Conservation (phyloP, 495 filamentous ascomycete species). For the Trichoderma erinaceum region DNA sequence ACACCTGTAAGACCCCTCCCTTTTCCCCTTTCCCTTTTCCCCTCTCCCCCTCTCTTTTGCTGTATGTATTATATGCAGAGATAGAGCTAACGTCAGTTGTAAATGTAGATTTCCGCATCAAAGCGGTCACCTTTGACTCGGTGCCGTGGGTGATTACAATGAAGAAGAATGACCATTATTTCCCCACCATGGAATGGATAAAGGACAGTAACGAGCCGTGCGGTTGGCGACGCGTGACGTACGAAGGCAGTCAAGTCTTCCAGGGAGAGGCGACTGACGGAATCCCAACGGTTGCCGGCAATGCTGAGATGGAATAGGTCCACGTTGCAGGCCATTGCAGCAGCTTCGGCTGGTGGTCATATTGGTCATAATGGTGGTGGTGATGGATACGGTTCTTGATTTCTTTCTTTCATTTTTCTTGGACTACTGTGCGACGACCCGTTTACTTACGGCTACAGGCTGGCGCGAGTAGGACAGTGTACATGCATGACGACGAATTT, state of each 20-base stretch:
- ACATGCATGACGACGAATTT: background rate
- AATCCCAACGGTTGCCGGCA: conserved; percentile 28
- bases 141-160: conserved; percentile 97
- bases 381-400: too few species aligned
- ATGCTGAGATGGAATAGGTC: conserved; percentile 13
- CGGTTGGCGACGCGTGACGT: conserved; percentile 68
- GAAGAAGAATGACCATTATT: conserved; percentile 99
- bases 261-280: conserved; percentile 44
- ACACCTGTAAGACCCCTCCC: conserved; percentile 58
- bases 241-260: conserved; percentile 53
- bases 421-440: too few species aligned
- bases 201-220: conserved; percentile 57
- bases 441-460: background rate
- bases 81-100: conserved; percentile 21
- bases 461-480: background rate
- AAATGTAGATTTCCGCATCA: conserved; percentile 72
- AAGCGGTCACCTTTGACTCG: conserved; percentile 93
- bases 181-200: conserved; percentile 82
- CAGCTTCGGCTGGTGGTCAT: too few species aligned
- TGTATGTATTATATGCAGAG: background rate
- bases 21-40: background rate
- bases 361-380: too few species aligned
- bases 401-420: too few species aligned
- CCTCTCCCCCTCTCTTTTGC: conserved; percentile 4
- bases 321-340: background rate